Conservation (phyloP, 495 filamentous ascomycete species). For the Jackrogersella multiformis region DNA sequence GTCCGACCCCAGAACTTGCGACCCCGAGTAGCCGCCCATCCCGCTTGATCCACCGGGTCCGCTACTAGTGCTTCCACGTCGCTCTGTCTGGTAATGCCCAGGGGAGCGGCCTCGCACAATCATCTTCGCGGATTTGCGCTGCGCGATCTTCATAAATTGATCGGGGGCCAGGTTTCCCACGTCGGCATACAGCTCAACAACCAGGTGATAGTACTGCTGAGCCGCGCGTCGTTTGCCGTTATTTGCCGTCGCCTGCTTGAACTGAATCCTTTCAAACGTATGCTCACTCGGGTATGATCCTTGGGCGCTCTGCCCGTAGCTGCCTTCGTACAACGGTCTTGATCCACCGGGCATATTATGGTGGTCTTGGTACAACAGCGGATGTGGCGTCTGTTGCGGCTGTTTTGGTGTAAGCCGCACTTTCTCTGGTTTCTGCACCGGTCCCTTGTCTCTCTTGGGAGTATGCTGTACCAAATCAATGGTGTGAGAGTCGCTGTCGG, state of each 20-base stretch:
- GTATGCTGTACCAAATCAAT: conserved; percentile 95
- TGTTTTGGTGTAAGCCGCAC: conserved; percentile 74
- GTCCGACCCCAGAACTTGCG: conserved; percentile 51
- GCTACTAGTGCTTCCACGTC: conserved; percentile 76
- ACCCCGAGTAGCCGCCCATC: conserved; percentile 51
- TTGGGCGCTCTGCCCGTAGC: conserved; percentile 49
- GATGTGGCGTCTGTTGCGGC: conserved; percentile 58
- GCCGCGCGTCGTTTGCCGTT: conserved; percentile 92
- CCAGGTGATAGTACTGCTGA: conserved; percentile 92
- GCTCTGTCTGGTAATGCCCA: conserved; percentile 89
- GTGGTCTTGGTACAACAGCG: conserved; percentile 48
- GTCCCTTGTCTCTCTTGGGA: conserved; percentile 93
- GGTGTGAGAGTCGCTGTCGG: conserved; percentile 76
- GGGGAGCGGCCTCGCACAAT: conserved; percentile 93
- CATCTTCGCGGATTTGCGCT: conserved; percentile 81
- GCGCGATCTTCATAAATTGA: conserved; percentile 80
- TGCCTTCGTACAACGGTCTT: conserved; percentile 51
- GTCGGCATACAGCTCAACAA: conserved; percentile 89
- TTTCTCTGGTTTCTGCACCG: conserved; percentile 78
- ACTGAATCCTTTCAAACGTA: conserved; percentile 94
- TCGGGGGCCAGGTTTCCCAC: conserved; percentile 58
- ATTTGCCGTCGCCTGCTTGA: conserved; percentile 95
- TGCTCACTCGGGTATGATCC: conserved; percentile 62
- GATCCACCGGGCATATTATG: conserved; percentile 51
- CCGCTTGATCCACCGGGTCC: conserved; percentile 70